Conservation (phyloP, 2,329 filamentous ascomycete genomes). For the Pseudogymnoascus sp. region DNA sequence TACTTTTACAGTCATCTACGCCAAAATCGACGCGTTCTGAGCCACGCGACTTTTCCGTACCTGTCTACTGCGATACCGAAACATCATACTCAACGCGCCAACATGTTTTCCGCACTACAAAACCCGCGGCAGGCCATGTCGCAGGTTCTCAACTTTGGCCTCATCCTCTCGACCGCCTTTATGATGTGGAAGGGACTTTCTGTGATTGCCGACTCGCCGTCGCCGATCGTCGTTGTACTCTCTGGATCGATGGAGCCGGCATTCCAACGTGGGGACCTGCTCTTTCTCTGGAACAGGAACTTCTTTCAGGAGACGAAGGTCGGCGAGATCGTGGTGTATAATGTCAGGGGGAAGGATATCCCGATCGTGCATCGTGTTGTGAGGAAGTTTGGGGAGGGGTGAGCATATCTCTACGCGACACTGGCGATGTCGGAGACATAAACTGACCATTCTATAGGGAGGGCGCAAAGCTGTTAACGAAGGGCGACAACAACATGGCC, state of each 20-base stretch:
- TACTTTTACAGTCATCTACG: background rate
- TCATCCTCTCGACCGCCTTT: slow-evolving; percentile 64
- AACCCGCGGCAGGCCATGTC: slow-evolving; percentile 58
- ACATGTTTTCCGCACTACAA: slow-evolving; percentile 47
- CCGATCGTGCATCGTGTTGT: slow-evolving; percentile 94
- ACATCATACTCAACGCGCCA: slow-evolving; percentile 2
- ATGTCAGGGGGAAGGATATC: slow-evolving; percentile 79
- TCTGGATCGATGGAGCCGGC: slow-evolving; percentile 54
- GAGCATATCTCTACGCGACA: slow-evolving; percentile 21
- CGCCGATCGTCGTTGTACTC: slow-evolving; percentile 52
- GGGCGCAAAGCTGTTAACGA: slow-evolving; percentile 72
- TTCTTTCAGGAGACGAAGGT: slow-evolving; percentile 50
- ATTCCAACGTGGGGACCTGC: slow-evolving; percentile 49
- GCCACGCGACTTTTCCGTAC: background rate
- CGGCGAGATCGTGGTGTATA: slow-evolving; percentile 68
- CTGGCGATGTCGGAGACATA: background rate
- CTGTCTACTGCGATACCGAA: background rate
- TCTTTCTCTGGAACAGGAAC: slow-evolving; percentile 51
- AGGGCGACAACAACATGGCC: slow-evolving; percentile 91
- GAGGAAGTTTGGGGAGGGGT: slow-evolving; percentile 57
- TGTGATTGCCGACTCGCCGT: slow-evolving; percentile 50
- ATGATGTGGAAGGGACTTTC: slow-evolving; percentile 68
- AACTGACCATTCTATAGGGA: slow-evolving; percentile 30
- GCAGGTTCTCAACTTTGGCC: slow-evolving; percentile 63
- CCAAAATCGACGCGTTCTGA: background rate